Evolutionary conservation across 257 asterid species (phyloP).

Genomic region (Agastache rugosa): DNA sequence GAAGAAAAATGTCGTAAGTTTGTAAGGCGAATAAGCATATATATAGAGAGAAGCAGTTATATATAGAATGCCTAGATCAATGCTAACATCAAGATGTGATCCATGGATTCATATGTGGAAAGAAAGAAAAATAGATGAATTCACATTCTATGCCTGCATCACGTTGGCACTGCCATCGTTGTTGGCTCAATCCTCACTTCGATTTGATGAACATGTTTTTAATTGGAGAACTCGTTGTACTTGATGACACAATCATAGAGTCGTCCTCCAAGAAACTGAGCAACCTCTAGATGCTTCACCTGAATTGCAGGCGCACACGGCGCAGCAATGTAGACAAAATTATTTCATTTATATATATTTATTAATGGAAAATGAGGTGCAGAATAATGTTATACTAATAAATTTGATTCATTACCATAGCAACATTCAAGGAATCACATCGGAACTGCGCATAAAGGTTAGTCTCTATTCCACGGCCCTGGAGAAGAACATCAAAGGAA

Average conservation of each 20-base stretch:
- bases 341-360: neutral
- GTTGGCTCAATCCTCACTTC: neutral
- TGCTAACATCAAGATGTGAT: neutral
- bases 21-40: too few species aligned
- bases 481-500: conserved; percentile 28
- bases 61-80: neutral
- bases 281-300: conserved; percentile 98
- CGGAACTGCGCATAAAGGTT: conserved; percentile 91
- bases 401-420: conserved; percentile 64
- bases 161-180: neutral
- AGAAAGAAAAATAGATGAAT: conserved; percentile 21
- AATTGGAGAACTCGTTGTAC: conserved; percentile 56
- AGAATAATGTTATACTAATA: neutral
- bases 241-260: conserved; percentile 95
- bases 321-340: conserved; percentile 12
- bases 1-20: neutral
- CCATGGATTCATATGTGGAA: neutral
- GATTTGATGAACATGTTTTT: conserved; percentile 15
- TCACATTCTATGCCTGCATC: conserved; percentile 15
- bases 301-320: conserved; percentile 37
- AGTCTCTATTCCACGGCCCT: conserved; percentile 99
- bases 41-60: neutral
- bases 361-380: neutral
- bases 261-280: conserved; percentile 96
- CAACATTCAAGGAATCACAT: conserved; percentile 92